Percentiles rank a stretch among this genome's conserved stretches.
phyloP scores from a whole-genome alignment of 768 basidiomycete genomes.

The Suillus cothurnatus region DNA sequence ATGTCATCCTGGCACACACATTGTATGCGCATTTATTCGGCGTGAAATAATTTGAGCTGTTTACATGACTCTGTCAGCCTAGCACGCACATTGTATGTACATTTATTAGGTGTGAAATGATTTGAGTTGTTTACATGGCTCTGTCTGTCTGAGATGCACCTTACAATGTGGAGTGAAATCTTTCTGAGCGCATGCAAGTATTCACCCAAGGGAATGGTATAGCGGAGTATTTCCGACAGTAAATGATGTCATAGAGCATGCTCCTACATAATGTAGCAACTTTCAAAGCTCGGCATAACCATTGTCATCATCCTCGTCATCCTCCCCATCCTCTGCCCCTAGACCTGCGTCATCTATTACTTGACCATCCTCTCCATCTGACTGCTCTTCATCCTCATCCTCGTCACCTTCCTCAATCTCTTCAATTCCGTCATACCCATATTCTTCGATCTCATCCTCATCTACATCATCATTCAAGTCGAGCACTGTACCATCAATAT shows the following conservation, averaged over 20 bases:
- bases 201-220: not conserved
- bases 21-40: no score
- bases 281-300: no score
- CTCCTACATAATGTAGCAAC: no score
- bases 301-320: no score
- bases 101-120: no score
- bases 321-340: not conserved
- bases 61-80: no score
- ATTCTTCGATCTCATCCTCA: not conserved
- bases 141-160: not conserved
- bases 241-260: no score
- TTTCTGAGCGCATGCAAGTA: not conserved
- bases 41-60: no score
- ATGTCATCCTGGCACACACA: no score
- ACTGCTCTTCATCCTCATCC: not conserved
- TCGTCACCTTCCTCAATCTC: not conserved
- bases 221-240: no score
- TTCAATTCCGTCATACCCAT: slow-evolving; percentile 5
- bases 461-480: not conserved
- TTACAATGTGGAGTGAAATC: not conserved
- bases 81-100: no score
- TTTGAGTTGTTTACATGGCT: no score
- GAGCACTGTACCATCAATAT: not conserved
- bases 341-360: not conserved
- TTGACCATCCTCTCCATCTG: not conserved